phyloP scores from a whole-genome alignment of 805 yeast genomes.

The Teunomyces gatunensis region DNA sequence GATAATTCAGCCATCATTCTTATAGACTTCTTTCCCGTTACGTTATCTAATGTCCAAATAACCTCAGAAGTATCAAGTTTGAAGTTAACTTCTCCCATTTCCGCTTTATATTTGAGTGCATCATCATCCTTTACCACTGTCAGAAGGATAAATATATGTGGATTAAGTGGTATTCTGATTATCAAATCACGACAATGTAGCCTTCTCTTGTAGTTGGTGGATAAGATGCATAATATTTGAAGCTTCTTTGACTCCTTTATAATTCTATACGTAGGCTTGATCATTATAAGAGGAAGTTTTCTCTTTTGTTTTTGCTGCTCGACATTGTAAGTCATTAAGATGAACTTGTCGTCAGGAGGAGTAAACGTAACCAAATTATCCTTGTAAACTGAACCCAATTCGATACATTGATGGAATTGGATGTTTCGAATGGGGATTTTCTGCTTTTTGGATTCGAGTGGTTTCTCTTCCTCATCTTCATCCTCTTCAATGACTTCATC shows the following conservation, averaged over 20 bases:
- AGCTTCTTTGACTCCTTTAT: conserved; percentile 18
- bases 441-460: background rate
- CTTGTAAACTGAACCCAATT: conserved; percentile 63
- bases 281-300: conserved; percentile 44
- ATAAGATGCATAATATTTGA: conserved; percentile 34
- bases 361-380: conserved; percentile 70
- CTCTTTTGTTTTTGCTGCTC: conserved; percentile 38
- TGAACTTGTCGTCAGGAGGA: conserved; percentile 70
- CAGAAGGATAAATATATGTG: conserved; percentile 28
- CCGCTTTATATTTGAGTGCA: conserved; percentile 66
- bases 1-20: conserved; percentile 57
- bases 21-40: conserved; percentile 57
- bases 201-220: conserved; percentile 34
- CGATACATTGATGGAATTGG: conserved; percentile 66
- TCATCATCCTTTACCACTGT: conserved; percentile 21
- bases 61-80: conserved; percentile 68
- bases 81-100: conserved; percentile 67
- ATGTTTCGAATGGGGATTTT: conserved; percentile 35
- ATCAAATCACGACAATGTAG: conserved; percentile 30
- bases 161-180: conserved; percentile 35
- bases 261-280: conserved; percentile 36
- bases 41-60: conserved; percentile 67
- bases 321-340: conserved; percentile 38
- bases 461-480: conserved; percentile 5
- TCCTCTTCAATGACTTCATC: conserved; percentile 11